A percentile compares a stretch with the other conserved stretches of the same genome.
Conservation (phyloP, 331 rosid genomes). For the Quercus phellos region DNA sequence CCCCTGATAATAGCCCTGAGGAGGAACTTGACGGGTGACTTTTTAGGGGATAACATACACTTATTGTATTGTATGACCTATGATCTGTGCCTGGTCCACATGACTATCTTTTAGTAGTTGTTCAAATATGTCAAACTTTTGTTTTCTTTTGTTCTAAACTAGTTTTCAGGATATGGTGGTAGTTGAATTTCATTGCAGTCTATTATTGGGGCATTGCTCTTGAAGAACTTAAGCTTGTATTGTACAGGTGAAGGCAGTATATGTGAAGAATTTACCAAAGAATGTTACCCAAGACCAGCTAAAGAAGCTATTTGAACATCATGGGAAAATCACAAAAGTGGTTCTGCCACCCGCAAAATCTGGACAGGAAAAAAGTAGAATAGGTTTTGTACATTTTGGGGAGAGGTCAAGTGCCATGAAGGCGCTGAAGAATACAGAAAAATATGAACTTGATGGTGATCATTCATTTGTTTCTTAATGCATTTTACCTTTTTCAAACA, state of each 20-base stretch:
- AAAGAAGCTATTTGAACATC: conserved; percentile 85
- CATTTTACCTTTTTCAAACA: neutral
- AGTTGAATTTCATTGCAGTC: neutral
- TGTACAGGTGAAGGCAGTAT: conserved; percentile 86
- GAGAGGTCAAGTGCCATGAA: conserved; percentile 94
- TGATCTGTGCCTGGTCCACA: too few relatives aligned
- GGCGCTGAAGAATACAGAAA: conserved; percentile 85
- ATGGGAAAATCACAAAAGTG: conserved; percentile 90
- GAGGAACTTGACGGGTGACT: too few relatives aligned
- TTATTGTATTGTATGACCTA: too few relatives aligned
- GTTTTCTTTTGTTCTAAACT: neutral
- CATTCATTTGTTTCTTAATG: neutral
- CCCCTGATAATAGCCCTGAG: too few relatives aligned
- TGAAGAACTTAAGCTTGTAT: neutral
- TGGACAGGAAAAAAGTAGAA: conserved; percentile 86
- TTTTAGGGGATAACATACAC: too few relatives aligned
- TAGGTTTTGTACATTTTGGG: conserved; percentile 90
- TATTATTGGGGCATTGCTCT: neutral
- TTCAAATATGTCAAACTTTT: neutral
- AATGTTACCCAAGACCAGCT: conserved; percentile 85
- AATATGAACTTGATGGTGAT: conserved; percentile 80
- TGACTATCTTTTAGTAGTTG: too few relatives aligned
- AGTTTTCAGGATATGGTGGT: neutral
- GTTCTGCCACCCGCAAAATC: conserved; percentile 88
- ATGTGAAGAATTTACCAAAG: conserved; percentile 85